These are phyloP conservation scores for Kuraishia cidri DNA, from an alignment of 805 yeast species.

Conservation along the genomic window DNA sequence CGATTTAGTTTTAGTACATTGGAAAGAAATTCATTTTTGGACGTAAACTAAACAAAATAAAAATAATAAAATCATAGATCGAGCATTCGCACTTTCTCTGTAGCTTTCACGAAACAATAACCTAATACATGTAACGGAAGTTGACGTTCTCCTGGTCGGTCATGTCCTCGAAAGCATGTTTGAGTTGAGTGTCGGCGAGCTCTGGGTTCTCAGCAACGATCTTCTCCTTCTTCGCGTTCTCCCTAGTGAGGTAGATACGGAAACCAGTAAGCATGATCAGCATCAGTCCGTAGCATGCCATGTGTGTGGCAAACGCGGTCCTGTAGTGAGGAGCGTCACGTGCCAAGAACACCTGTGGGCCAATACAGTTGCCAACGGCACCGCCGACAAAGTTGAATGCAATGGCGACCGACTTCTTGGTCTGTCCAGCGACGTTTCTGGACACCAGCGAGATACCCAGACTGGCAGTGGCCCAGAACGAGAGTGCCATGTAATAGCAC, in stretches of 20 bases:
- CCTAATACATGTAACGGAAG: conserved; percentile 37
- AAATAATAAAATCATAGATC: too few species aligned
- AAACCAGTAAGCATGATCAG: conserved; percentile 22
- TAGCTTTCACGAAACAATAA: too few species aligned
- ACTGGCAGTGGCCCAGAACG: too few species aligned
- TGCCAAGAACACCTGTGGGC: conserved; percentile 62
- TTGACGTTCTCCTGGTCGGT: conserved; percentile 49
- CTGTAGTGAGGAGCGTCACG: conserved; percentile 53
- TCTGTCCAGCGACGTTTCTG: conserved; percentile 54
- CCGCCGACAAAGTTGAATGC: conserved; percentile 14
- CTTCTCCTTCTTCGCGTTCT: conserved; percentile 11
- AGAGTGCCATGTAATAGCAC: too few species aligned
- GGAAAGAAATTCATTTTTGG: too few species aligned
- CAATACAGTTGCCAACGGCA: conserved; percentile 60
- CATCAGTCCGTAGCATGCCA: too few species aligned
- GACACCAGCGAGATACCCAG: conserved; percentile 56
- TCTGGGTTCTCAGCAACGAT: conserved; percentile 23
- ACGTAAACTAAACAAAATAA: too few species aligned
- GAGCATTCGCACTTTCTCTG: too few species aligned
- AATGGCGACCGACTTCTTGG: conserved; percentile 45
- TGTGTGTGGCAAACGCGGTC: too few species aligned
- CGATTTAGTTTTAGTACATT: too few species aligned
- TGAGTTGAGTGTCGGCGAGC: conserved; percentile 16
- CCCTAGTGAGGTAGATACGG: conserved; percentile 14
- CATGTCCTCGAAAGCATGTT: conserved; percentile 40